These are phyloP conservation scores for Tillandsia leiboldiana DNA, from an alignment of 176 grass and related monocot species.

Conservation along the genomic window DNA sequence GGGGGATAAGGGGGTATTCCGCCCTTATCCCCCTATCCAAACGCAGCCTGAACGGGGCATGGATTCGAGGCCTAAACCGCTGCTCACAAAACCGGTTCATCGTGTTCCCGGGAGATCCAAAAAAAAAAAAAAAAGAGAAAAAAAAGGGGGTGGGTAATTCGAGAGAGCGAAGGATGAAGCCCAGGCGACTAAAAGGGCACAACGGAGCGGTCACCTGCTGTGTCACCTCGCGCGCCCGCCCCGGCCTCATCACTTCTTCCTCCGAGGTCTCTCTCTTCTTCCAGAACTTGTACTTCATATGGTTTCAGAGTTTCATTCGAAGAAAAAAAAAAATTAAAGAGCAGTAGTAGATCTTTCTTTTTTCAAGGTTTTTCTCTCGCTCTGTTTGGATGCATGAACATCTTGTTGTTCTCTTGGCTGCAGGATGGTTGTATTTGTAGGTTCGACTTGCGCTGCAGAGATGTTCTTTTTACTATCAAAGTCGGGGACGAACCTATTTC, in stretches of 20 bases:
- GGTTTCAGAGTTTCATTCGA: not conserved
- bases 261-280: slow-evolving; percentile 36
- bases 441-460: slow-evolving; percentile 82
- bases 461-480: slow-evolving; percentile 56
- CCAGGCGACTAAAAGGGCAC: slow-evolving; percentile 58
- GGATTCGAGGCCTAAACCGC: not conserved
- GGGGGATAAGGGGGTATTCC: too few species aligned
- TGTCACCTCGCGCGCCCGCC: slow-evolving; percentile 52
- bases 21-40: too few species aligned
- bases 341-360: too few species aligned
- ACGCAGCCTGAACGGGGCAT: too few species aligned
- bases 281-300: not conserved
- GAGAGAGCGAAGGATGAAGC: slow-evolving; percentile 24
- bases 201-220: slow-evolving; percentile 65
- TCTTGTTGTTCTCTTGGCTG: slow-evolving; percentile 8
- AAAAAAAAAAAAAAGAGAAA: too few species aligned
- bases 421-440: slow-evolving; percentile 89
- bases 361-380: too few species aligned
- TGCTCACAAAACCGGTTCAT: not conserved
- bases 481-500: slow-evolving; percentile 50
- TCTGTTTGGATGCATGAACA: too few species aligned
- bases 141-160: too few species aligned
- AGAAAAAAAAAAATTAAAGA: too few species aligned
- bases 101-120: not conserved
- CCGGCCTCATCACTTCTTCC: slow-evolving; percentile 55